Evolutionary conservation across 2,329 filamentous ascomycete species (phyloP), one percentile per base, ranked within the genome.

Genomic region (Cercospora brassicicola): DNA sequence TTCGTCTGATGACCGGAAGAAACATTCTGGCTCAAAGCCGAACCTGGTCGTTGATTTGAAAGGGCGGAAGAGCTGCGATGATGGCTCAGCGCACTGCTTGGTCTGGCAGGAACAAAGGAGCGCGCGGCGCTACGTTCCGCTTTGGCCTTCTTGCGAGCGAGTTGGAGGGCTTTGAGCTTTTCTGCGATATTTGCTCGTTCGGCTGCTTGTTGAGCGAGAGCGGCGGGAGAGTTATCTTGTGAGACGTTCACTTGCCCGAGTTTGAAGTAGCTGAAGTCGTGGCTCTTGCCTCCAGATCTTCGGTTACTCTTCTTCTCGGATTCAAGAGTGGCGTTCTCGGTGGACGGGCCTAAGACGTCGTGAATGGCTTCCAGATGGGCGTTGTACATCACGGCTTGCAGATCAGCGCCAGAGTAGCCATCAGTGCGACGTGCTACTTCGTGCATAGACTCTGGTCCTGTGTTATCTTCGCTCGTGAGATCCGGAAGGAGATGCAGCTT

Each of bases 361-460:
- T 99, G 95, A 71, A 99, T 97, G 30, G 95, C 95, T 81, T 98
- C 94, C 5, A 99, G 86, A 78, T 99, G 95, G 0, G 95, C 94
- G 73, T 99, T 99, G 75, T 96, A 97, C 53, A 98, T 89, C 6
- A 99, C 86, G 0, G 94, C 95, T 79, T 99, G 95, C 3, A 99
- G 84, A 81, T 99, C 95, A 0, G 95, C 95, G 11, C 95, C 95
- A 0, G 92, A 95, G 79, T 96, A 97, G 9, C 95, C 95, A 67
- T 95, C 91, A 0, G 94, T 98, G 15, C 88, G 84, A 15, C 83
- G 84, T 0, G 93, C 94, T 26, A 99, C 87, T 69, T 94, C 91
- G n/a, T 81, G 82, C 31, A 96, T 80, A 8, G 74, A 69, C 13
- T 74, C 72, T 67, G 75, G 20, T 8, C 72, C 71, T 4, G 62